Conservation (phyloP, 768 basidiomycete genomes). For the Agaricus subrufescens region DNA sequence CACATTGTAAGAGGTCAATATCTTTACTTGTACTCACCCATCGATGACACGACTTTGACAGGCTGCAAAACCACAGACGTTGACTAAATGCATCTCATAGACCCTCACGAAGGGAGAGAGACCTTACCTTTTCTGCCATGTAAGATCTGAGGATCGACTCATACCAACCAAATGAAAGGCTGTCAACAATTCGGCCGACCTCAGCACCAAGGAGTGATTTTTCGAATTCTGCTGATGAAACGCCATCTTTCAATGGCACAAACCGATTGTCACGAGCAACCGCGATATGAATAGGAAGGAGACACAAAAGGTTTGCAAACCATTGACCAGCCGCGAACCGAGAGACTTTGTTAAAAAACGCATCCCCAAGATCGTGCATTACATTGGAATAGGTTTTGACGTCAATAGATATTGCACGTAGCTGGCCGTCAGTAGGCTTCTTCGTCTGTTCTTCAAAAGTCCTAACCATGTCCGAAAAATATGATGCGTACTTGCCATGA, state of each 20-base stretch:
- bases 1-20: neutral
- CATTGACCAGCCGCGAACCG: constrained; percentile 50
- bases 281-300: constrained; percentile 63
- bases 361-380: neutral
- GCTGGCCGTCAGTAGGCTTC: constrained; percentile 45
- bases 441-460: constrained; percentile 43
- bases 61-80: neutral
- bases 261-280: constrained; percentile 57
- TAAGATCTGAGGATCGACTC: constrained; percentile 37
- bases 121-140: too few relatives aligned
- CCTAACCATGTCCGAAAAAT: constrained; percentile 43
- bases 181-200: too few relatives aligned
- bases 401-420: constrained; percentile 33
- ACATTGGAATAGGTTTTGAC: neutral
- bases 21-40: constrained; percentile 32
- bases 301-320: constrained; percentile 54
- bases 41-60: constrained; percentile 26
- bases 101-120: too few relatives aligned
- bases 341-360: constrained; percentile 18
- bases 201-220: too few relatives aligned
- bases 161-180: constrained; percentile 14
- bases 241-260: neutral
- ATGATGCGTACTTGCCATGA: constrained; percentile 24
- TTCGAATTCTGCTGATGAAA: too few relatives aligned
- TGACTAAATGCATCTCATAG: neutral